Percentiles rank a stretch among this genome's conserved stretches.
Conservation (phyloP, 1,284 basidiomycete species). For the Cutaneotrichosporon sp. region DNA sequence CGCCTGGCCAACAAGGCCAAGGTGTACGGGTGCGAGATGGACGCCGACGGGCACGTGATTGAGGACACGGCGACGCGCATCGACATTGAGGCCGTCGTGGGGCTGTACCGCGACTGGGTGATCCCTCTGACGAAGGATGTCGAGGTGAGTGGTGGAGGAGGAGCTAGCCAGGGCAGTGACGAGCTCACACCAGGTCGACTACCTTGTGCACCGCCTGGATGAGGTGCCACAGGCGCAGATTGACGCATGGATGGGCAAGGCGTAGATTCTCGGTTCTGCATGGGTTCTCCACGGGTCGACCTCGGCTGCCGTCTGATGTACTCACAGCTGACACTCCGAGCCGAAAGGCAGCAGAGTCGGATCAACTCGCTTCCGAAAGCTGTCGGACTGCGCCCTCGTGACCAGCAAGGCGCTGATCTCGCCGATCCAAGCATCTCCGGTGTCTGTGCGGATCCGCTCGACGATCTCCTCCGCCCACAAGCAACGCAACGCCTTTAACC, state of each 20-base stretch:
- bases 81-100: slow-evolving; percentile 90
- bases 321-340: too few species aligned
- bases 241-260: slow-evolving; percentile 59
- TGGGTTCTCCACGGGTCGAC: neutral
- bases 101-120: slow-evolving; percentile 90
- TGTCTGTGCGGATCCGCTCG: neutral
- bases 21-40: slow-evolving; percentile 89
- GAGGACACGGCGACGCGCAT: slow-evolving; percentile 63
- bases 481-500: too few species aligned
- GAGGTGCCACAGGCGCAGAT: slow-evolving; percentile 77
- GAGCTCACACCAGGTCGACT: slow-evolving; percentile 70
- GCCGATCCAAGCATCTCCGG: neutral
- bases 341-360: neutral
- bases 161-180: neutral
- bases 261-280: neutral
- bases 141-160: slow-evolving; percentile 68
- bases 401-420: neutral
- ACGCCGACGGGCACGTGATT: slow-evolving; percentile 65
- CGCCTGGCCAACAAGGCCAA: slow-evolving; percentile 87
- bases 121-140: slow-evolving; percentile 98
- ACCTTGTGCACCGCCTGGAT: slow-evolving; percentile 79
- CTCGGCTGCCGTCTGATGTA: neutral
- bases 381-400: too few species aligned
- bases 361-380: neutral
- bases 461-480: too few species aligned